A percentile compares a stretch with the other conserved stretches of the same genome.
Evolutionary conservation across 345 rosid species (phyloP).

Genomic region (Anastatica hierochuntica): DNA sequence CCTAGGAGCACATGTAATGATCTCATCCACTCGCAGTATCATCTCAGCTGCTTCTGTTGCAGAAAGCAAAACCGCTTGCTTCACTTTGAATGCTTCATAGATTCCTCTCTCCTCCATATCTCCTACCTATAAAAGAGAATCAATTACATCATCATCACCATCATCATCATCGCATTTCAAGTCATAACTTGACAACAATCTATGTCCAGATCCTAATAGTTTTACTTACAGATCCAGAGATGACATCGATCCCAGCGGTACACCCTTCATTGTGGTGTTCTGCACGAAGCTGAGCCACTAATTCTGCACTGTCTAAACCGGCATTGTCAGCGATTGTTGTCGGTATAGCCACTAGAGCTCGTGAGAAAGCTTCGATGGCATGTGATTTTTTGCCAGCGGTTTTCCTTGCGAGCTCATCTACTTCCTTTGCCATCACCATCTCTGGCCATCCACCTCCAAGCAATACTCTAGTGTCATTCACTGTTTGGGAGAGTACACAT

Average conservation of each 20-base stretch:
- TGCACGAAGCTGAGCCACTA: constrained; percentile 92
- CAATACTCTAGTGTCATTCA: constrained; percentile 79
- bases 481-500: constrained; percentile 92
- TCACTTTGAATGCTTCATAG: constrained; percentile 88
- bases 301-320: constrained; percentile 95
- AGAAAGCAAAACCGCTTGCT: constrained; percentile 85
- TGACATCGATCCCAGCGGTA: constrained; percentile 79
- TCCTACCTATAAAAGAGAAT: constrained; percentile 50
- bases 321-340: constrained; percentile 93
- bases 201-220: not conserved
- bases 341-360: constrained; percentile 78
- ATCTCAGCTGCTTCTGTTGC: constrained; percentile 97
- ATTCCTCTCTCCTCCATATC: constrained; percentile 81
- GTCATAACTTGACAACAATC: not conserved
- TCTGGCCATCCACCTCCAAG: constrained; percentile 99
- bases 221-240: constrained; percentile 79
- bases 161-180: not conserved
- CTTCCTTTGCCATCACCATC: constrained; percentile 98
- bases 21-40: constrained; percentile 77
- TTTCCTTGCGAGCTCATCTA: constrained; percentile 84
- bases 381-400: constrained; percentile 96
- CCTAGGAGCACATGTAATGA: constrained; percentile 74
- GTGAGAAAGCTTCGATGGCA: constrained; percentile 92
- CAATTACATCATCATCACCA: not conserved
- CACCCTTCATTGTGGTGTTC: constrained; percentile 83